phyloP scores from a whole-genome alignment of 2,329 filamentous ascomycete species.

The Penicillium sp. region DNA sequence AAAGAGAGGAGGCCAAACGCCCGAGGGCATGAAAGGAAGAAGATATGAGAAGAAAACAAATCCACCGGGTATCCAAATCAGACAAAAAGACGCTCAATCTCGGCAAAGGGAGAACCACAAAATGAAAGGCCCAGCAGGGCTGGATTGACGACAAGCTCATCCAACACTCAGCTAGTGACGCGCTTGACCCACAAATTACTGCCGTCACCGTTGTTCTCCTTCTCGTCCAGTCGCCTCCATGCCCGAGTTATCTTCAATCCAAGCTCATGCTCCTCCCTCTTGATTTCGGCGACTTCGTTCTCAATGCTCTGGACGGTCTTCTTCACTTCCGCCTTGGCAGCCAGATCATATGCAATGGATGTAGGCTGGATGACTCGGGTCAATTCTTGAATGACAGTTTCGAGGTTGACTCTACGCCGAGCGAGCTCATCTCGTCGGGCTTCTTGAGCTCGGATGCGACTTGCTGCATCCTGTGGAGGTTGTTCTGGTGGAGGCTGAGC shows the following conservation, averaged over 20 bases:
- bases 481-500: constrained; percentile 62
- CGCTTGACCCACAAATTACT: constrained; percentile 74
- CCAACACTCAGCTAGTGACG: constrained; percentile 58
- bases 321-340: constrained; percentile 56
- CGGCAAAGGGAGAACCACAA: neutral
- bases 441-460: constrained; percentile 65
- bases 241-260: constrained; percentile 71
- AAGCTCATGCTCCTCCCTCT: constrained; percentile 73
- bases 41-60: constrained; percentile 6
- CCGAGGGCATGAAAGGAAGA: constrained; percentile 2
- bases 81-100: constrained; percentile 1
- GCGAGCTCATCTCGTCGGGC: constrained; percentile 63
- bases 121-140: constrained; percentile 1
- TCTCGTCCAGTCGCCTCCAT: constrained; percentile 70
- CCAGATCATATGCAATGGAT: constrained; percentile 64
- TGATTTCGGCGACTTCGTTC: constrained; percentile 67
- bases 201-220: constrained; percentile 48
- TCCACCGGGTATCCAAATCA: constrained; percentile 10
- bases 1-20: no score
- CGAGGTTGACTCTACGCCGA: constrained; percentile 68
- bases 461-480: constrained; percentile 47
- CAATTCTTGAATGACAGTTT: constrained; percentile 70
- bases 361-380: constrained; percentile 71
- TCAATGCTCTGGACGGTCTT: constrained; percentile 65
- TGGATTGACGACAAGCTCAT: no score